Evolutionary conservation across 2,329 filamentous ascomycete genomes (phyloP), one percentile per base, ranked within the genome.

Genomic region (Clonostachys rhizophaga): DNA sequence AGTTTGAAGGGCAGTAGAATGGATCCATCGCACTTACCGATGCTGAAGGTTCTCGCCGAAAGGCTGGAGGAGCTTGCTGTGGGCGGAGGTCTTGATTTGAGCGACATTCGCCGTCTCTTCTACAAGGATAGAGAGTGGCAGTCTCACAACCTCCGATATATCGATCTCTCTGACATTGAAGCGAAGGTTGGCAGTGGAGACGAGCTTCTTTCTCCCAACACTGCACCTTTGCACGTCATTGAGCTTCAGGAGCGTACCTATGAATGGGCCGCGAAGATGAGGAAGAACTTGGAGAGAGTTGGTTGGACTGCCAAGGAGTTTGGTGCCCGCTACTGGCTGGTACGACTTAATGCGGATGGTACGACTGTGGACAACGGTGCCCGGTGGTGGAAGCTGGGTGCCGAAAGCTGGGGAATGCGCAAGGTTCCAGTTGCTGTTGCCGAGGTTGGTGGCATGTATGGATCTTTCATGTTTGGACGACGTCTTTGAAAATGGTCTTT

Each of bases 401-500:
- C 88, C 43, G 80, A 82, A 56, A 88, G 83, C 69, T 92, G 89
- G 89, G 89, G 89, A 36, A 91, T 91, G 83, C 78, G 87, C 52
- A 94, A 97, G 70, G 78, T 97, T 40, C 95, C 92, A n/a, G 86
- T 97, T 55, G 90, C 88, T 24, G 82, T 84, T 59, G 89, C 91
- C 46, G 92, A 97, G 65, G 87, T 97, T 24, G 94, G 96, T 57
- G 90, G 90, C 52, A 95, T 95, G 61, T 96, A 97, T 61, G 94
- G 94, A 18, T 78, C 72, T 20, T 83, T 78, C 58, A 83, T 83
- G 79, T 83, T 83, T 66, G 78, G 78, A 58, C 69, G 78, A 54
- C 75, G 77, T 59, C 63, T 83, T 48, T 83, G 64, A 70, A 30
- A 30, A 30, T 30, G 24, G 24, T 30, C 24, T 30, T 30, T 30